Evolutionary conservation across 495 filamentous ascomycete genomes (phyloP).

Genomic region (Hyaloscypha hepaticicola): DNA sequence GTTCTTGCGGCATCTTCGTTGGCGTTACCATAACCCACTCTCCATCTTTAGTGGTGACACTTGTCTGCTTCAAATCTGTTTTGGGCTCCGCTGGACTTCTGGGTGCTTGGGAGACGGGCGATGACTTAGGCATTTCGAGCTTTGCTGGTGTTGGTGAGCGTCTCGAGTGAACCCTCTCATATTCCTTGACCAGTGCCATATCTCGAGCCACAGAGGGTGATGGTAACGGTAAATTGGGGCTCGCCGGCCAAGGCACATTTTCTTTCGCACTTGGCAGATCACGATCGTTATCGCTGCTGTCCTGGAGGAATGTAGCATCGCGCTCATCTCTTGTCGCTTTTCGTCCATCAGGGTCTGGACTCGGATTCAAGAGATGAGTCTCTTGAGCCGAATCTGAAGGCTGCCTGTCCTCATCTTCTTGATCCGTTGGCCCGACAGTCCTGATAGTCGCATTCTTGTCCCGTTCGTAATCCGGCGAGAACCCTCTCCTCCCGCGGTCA

Average conservation of each 20-base stretch:
- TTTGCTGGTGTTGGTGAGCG: constrained; percentile 22
- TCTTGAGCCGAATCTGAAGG: constrained; percentile 3
- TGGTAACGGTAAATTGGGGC: not conserved
- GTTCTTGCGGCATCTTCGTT: constrained; percentile 4
- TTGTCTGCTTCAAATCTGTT: constrained; percentile 10
- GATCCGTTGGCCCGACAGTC: constrained; percentile 42
- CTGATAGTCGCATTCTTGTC: constrained; percentile 59
- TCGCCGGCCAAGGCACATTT: not conserved
- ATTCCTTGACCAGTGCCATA: constrained; percentile 24
- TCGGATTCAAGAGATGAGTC: constrained; percentile 5
- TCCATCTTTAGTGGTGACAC: constrained; percentile 10
- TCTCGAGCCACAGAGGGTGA: constrained; percentile 24
- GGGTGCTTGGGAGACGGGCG: constrained; percentile 7
- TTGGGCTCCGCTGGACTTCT: constrained; percentile 13
- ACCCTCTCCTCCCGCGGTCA: constrained; percentile 43
- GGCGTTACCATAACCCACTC: constrained; percentile 29
- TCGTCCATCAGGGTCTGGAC: not conserved
- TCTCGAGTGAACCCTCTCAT: constrained; percentile 22
- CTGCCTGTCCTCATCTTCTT: constrained; percentile 14
- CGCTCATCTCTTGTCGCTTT: constrained; percentile 25
- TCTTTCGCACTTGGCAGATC: constrained; percentile 17
- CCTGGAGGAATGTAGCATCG: constrained; percentile 51
- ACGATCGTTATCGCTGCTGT: constrained; percentile 51
- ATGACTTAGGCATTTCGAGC: constrained; percentile 4
- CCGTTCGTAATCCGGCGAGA: constrained; percentile 66